phyloP scores from a whole-genome alignment of 2,329 filamentous ascomycete genomes.

The Nemania bipapillata region DNA sequence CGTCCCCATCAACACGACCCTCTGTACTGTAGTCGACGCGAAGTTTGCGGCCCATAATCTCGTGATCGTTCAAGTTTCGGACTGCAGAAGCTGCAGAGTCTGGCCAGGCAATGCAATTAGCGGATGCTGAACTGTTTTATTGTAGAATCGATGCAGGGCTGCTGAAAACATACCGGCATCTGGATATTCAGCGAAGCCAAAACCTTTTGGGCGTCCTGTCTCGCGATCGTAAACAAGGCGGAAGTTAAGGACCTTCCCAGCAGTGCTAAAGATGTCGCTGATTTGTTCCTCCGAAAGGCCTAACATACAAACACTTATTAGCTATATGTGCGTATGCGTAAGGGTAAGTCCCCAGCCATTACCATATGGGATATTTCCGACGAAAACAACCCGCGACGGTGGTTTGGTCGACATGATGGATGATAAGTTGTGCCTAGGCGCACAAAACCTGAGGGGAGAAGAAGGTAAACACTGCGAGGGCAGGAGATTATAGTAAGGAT shows the following conservation, averaged over 20 bases:
- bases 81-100: slow-evolving; percentile 90
- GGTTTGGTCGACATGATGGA: slow-evolving; percentile 76
- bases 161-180: slow-evolving; percentile 73
- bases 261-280: slow-evolving; percentile 88
- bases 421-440: slow-evolving; percentile 17
- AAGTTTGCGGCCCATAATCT: slow-evolving; percentile 93
- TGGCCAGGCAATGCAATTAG: slow-evolving; percentile 46
- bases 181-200: slow-evolving; percentile 95
- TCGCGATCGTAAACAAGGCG: slow-evolving; percentile 95
- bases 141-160: background rate
- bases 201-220: slow-evolving; percentile 93
- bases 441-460: slow-evolving; percentile 6
- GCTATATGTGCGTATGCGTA: background rate
- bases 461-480: slow-evolving; percentile 2
- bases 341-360: background rate
- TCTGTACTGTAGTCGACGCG: slow-evolving; percentile 97
- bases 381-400: slow-evolving; percentile 82
- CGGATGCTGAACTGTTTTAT: background rate
- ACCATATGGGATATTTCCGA: slow-evolving; percentile 88
- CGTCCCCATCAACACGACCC: slow-evolving; percentile 76
- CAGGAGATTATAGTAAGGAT: background rate
- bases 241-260: slow-evolving; percentile 90
- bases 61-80: slow-evolving; percentile 92
- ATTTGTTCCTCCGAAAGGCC: slow-evolving; percentile 97
- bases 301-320: slow-evolving; percentile 57